A percentile compares a stretch with the other conserved stretches of the same genome.
Evolutionary conservation across 2,329 filamentous ascomycete species (phyloP).

Genomic region (Pseudopithomyces chartarum): DNA sequence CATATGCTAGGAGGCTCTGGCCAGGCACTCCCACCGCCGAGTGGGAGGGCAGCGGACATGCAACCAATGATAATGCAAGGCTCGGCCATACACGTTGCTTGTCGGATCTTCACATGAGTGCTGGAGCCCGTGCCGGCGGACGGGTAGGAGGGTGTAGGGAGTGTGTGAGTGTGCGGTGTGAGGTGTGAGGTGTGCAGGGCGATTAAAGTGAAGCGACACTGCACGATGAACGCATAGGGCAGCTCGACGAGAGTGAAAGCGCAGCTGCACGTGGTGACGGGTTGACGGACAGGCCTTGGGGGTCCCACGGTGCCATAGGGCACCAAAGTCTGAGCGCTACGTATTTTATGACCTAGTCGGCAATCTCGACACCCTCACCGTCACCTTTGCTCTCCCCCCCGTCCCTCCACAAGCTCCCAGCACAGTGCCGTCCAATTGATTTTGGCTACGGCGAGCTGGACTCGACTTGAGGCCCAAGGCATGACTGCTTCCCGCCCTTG

Average conservation of each 20-base stretch:
- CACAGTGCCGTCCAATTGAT: constrained; percentile 50
- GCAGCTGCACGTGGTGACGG: constrained; percentile 4
- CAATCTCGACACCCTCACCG: constrained; percentile 25
- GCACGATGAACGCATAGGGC: not conserved
- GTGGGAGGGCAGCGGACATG: constrained; percentile 14
- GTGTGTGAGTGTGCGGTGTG: too few relatives aligned
- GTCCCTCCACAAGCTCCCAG: constrained; percentile 8
- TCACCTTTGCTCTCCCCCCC: constrained; percentile 17
- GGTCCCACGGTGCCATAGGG: constrained; percentile 17
- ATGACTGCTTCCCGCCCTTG: constrained; percentile 24
- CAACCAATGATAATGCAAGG: constrained; percentile 12
- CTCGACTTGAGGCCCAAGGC: constrained; percentile 25
- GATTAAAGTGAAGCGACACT: not conserved
- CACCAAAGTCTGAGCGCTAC: constrained; percentile 16
- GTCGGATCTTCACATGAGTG: constrained; percentile 8
- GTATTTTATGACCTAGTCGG: constrained; percentile 31
- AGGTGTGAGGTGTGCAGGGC: not conserved
- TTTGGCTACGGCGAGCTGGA: constrained; percentile 48
- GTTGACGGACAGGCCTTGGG: not conserved
- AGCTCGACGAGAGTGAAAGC: not conserved
- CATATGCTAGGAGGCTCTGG: constrained; percentile 6
- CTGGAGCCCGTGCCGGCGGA: not conserved
- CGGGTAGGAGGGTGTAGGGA: not conserved
- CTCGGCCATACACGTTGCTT: constrained; percentile 13
- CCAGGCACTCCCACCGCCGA: constrained; percentile 11